phyloP scores from a whole-genome alignment of 257 asterid species.

The Jacaranda copaia region DNA sequence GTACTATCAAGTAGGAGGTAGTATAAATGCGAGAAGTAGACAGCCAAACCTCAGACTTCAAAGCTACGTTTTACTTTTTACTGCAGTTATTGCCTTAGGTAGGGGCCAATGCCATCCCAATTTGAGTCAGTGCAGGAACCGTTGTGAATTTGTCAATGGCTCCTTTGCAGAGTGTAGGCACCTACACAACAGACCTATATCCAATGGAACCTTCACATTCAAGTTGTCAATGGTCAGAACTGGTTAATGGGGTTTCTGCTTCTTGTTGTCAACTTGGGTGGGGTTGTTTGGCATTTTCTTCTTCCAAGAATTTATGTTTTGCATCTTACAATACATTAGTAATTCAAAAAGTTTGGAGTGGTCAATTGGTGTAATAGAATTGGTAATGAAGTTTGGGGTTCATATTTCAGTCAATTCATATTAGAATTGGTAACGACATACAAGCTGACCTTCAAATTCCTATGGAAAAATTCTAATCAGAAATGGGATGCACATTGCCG shows the following conservation, averaged over 20 bases:
- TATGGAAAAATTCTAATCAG: too few species aligned
- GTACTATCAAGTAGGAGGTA: not conserved
- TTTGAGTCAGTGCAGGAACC: not conserved
- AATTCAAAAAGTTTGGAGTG: too few species aligned
- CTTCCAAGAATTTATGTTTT: too few species aligned
- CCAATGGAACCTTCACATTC: not conserved
- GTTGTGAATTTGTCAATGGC: constrained; percentile 15
- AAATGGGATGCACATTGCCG: too few species aligned
- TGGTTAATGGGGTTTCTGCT: not conserved
- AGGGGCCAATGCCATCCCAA: constrained; percentile 23
- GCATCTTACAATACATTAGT: too few species aligned
- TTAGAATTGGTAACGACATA: too few species aligned
- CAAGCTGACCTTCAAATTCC: too few species aligned
- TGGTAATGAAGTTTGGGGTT: too few species aligned
- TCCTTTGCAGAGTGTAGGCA: not conserved
- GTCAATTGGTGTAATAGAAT: too few species aligned
- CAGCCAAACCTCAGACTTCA: not conserved
- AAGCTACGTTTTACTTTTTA: constrained; percentile 19
- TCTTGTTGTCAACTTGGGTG: not conserved
- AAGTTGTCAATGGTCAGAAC: not conserved
- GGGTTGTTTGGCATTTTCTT: too few species aligned
- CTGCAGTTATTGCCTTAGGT: constrained; percentile 8
- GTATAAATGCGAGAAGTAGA: not conserved
- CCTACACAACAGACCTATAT: not conserved
- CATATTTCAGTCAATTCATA: too few species aligned